Conservation (phyloP, 2,329 filamentous ascomycete genomes). For the Teratosphaeria epicoccoides region DNA sequence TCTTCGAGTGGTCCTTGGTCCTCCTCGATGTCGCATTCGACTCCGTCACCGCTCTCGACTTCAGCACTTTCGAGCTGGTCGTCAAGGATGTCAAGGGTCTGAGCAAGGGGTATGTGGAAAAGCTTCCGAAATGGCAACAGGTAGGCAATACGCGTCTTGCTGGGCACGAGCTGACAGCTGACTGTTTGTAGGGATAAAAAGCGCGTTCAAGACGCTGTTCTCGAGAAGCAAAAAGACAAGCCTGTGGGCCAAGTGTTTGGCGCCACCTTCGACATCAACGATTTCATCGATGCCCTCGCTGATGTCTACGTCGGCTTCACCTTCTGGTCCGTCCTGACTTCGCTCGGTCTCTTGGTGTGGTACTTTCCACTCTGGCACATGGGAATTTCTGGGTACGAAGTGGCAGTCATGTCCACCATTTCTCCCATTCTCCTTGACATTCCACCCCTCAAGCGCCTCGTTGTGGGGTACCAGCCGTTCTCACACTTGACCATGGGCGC, state of each 20-base stretch:
- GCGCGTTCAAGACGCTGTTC: conserved; percentile 19
- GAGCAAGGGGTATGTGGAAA: conserved; percentile 96
- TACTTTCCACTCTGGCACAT: conserved; percentile 99
- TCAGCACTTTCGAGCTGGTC: conserved; percentile 75
- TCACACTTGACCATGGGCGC: conserved; percentile 76
- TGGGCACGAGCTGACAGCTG: conserved; percentile 4
- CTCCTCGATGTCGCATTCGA: conserved; percentile 95
- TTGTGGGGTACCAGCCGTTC: conserved; percentile 48
- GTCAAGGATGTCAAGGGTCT: conserved; percentile 80
- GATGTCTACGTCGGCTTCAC: conserved; percentile 91
- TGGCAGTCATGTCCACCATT: conserved; percentile 71
- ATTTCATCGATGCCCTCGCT: conserved; percentile 68
- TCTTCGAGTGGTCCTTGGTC: conserved; percentile 95
- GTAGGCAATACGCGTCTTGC: conserved; percentile 32
- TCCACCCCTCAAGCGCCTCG: conserved; percentile 54
- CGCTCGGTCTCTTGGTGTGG: conserved; percentile 82
- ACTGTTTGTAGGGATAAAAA: conserved; percentile 17
- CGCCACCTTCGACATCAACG: conserved; percentile 60
- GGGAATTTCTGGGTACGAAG: conserved; percentile 95
- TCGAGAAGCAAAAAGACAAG: conserved; percentile 52
- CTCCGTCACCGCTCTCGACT: conserved; percentile 86
- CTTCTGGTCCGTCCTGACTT: conserved; percentile 92
- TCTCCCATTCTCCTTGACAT: conserved; percentile 72
- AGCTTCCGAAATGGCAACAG: conserved; percentile 72
- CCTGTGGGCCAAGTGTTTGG: conserved; percentile 60